Base-by-base conservation (phyloP, 78 protist genomes). In the Dictyostelium discoideum region DNA sequence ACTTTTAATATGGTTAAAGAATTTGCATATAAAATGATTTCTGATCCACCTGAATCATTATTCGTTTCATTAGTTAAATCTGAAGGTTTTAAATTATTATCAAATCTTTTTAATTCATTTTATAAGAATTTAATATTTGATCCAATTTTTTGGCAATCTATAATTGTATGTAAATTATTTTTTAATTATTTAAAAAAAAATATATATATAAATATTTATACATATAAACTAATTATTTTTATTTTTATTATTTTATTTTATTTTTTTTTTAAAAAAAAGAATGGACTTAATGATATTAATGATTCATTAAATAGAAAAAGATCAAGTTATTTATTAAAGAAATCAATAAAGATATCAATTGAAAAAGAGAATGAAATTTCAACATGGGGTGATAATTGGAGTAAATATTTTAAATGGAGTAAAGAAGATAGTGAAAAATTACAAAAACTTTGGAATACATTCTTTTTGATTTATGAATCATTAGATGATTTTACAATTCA, bases 401-500 rank as follows among this genome's bases (percentile, higher is more conserved):
- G 76, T n/a, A 37, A 50, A 42, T 82, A 90, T 37, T 90, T 83
- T 77, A 18, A 37, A 69, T 90, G 95, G 95, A 42, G 22, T 22
- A 46, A 39, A 54, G 60, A 46, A 48, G 74, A 82, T 16, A 44
- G 73, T 46, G 32, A 26, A 32, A 60, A 48, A 5, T 73, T 67
- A 42, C 88, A 90, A 39, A 90, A 82, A 69, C 42, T 81, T 18
- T 90, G 95, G 95, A 78, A 90, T 54, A 72, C 78, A 11, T 90
- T 82, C 95, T 90, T 90, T 83, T 73, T 90, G 48, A 90, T 90
- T 1, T 44, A 90, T 69, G 95, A 90, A 37, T 46, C 95, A 57
- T 63, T 90, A 16, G 95, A 82, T 82, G 95, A 90, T n/a, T 90
- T 90, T 72, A 82, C 78, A 26, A 37, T 82, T 42, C 95, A 90